Percentiles rank a stretch among this genome's conserved stretches.
phyloP scores from a whole-genome alignment of 1,284 basidiomycete genomes.

The Ceratobasidium sp. region DNA sequence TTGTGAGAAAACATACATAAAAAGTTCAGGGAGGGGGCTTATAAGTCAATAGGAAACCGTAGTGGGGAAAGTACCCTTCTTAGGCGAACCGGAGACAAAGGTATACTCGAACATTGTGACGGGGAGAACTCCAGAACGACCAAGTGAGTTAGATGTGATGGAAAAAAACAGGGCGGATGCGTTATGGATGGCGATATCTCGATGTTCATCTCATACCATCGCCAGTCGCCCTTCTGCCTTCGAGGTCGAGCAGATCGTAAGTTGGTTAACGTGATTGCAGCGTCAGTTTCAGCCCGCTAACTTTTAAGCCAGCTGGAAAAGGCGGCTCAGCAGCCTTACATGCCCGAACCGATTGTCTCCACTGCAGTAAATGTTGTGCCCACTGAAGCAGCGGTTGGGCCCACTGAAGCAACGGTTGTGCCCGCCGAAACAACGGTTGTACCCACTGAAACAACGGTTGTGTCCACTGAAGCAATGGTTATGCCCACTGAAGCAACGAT shows the following conservation, averaged over 20 bases:
- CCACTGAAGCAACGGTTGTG: no score
- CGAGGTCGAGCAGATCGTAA: neutral
- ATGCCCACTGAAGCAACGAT: no score
- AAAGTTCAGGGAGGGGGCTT: neutral
- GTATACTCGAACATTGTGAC: neutral
- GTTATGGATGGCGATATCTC: neutral
- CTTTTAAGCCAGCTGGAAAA: no score
- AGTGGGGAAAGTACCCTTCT: neutral
- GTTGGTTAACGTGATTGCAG: neutral
- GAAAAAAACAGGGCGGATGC: neutral
- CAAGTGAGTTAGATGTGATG: neutral
- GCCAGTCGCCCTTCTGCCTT: neutral
- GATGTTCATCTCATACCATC: neutral
- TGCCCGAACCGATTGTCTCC: no score
- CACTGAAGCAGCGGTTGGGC: no score
- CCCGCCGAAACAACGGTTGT: no score
- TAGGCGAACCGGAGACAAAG: no score
- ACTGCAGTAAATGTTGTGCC: no score
- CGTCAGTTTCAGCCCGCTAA: no score
- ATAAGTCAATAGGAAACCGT: neutral
- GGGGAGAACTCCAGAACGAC: neutral
- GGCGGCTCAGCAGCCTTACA: no score
- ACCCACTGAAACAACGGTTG: no score
- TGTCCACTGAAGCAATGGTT: no score
- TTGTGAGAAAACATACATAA: neutral